Conservation (phyloP, 768 basidiomycete species). For the Lanmaoa rubissima region DNA sequence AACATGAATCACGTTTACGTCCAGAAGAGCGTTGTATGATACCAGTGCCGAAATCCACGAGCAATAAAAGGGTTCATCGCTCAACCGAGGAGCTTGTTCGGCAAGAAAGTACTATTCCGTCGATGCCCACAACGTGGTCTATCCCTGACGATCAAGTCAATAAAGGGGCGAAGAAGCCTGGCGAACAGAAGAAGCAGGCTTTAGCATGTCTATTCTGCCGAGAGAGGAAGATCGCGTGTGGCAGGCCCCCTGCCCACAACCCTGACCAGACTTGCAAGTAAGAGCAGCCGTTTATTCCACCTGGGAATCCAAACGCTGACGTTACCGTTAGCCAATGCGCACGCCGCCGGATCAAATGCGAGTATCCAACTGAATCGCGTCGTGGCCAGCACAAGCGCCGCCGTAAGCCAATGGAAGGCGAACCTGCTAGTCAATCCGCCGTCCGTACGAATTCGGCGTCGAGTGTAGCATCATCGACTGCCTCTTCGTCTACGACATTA, state of each 20-base stretch:
- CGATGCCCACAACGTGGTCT: constrained; percentile 32
- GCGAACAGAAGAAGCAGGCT: constrained; percentile 44
- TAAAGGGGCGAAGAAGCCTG: constrained; percentile 34
- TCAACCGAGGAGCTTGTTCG: constrained; percentile 29
- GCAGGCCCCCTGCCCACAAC: constrained; percentile 38
- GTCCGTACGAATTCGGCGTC: constrained; percentile 23
- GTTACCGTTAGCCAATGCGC: constrained; percentile 42
- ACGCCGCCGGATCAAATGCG: constrained; percentile 45
- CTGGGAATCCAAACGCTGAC: constrained; percentile 12
- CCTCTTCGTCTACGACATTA: constrained; percentile 20
- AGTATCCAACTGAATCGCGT: constrained; percentile 49
- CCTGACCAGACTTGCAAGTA: constrained; percentile 47
- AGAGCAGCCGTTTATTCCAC: constrained; percentile 20
- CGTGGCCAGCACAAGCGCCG: constrained; percentile 46
- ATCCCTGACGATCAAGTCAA: constrained; percentile 33
- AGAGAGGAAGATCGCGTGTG: constrained; percentile 51
- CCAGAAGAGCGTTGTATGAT: constrained; percentile 24
- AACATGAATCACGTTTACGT: constrained; percentile 22
- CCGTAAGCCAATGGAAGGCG: constrained; percentile 31
- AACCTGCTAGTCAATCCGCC: constrained; percentile 19
- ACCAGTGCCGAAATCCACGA: constrained; percentile 20
- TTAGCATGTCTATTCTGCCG: constrained; percentile 49
- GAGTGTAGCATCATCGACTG: constrained; percentile 13
- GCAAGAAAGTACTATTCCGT: constrained; percentile 24
- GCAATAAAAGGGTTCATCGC: constrained; percentile 30